Evolutionary conservation across 768 basidiomycete genomes (phyloP), one percentile per base, ranked within the genome.

Genomic region (Daedaleopsis sinensis): DNA sequence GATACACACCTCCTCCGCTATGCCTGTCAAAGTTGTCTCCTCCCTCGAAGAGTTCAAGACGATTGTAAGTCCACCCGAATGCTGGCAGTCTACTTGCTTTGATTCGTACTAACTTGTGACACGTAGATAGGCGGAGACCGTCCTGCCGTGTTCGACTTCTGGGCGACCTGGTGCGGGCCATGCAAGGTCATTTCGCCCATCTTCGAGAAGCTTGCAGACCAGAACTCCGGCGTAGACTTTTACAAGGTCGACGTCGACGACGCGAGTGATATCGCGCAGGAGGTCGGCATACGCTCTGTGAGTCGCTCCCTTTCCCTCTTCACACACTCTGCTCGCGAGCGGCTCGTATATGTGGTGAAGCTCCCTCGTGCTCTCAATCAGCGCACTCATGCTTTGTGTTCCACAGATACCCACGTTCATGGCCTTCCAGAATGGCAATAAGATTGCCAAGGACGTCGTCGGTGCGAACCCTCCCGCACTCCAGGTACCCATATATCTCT

Each of bases 81-180:
- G n/a, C 46, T n/a, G 46, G 8, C 15, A 13, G 46, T 5, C 5
- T 7, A 6, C 55, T 56, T 35, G 51, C 56, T 39, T 47, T 9
- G 5, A 3, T 42, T 35, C 24, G 60, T 44, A 36, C 23, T 32
- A 62, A 18, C n/a, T n/a, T n/a, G 80, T 27, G 44, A 37, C 19
- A 18, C 46, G 42, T 52, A 80, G 79, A 84, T 87, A 67, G 77
- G 75, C 67, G 71, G 77, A 56, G 78, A 76, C 60, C 79, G 79
- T 66, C 73, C 76, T 62, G 74, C 79, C 64, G 70, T 88, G n/a
- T 78, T 91, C 68, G 88, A 91, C 74, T 90, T 91, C 76, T 89
- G 86, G 86, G 90, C 90, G 44, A 81, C 83, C 1, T 90, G 90
- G 89, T 90, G 86, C 73, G 87, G 87, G 13, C 88, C 89, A 11